These are phyloP conservation scores for Aspergillus sp. DNA, from an alignment of 2,329 filamentous ascomycete species.

Conservation along the genomic window DNA sequence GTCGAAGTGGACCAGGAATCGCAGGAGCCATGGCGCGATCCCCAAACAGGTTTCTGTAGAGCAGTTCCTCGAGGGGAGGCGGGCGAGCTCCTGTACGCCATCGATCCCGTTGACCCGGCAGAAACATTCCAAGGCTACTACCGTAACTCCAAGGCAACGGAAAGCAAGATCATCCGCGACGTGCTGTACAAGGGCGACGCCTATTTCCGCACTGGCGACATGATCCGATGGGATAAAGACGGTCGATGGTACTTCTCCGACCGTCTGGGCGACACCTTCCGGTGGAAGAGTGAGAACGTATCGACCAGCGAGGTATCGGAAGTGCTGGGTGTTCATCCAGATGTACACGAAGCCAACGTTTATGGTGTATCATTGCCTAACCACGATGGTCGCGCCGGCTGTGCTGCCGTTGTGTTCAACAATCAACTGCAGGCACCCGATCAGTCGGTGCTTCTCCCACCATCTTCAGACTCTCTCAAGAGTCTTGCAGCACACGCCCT, in stretches of 20 bases:
- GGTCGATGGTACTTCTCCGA: constrained; percentile 79
- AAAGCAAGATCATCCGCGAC: constrained; percentile 70
- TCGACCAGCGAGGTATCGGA: constrained; percentile 81
- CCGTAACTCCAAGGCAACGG: constrained; percentile 68
- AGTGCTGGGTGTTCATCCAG: constrained; percentile 65
- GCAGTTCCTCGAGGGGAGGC: constrained; percentile 59
- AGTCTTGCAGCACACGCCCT: constrained; percentile 62
- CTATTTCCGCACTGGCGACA: constrained; percentile 83
- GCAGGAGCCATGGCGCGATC: constrained; percentile 67
- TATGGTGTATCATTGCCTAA: constrained; percentile 78
- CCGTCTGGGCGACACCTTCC: constrained; percentile 54
- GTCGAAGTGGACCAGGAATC: constrained; percentile 71
- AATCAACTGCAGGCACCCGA: constrained; percentile 34
- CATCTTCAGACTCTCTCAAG: constrained; percentile 48
- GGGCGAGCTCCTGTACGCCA: constrained; percentile 72
- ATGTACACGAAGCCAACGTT: constrained; percentile 76
- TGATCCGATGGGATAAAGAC: constrained; percentile 68
- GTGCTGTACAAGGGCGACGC: constrained; percentile 75
- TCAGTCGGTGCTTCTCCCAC: constrained; percentile 25
- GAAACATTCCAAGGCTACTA: constrained; percentile 80
- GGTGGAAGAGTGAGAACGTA: constrained; percentile 75
- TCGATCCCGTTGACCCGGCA: constrained; percentile 65
- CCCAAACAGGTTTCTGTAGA: constrained; percentile 68
- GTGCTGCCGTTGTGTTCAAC: constrained; percentile 68
- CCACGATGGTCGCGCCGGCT: constrained; percentile 82